These are phyloP conservation scores for Saksenaea vasiformis DNA, from an alignment of 371 early-diverging fungal species.

Conservation along the genomic window DNA sequence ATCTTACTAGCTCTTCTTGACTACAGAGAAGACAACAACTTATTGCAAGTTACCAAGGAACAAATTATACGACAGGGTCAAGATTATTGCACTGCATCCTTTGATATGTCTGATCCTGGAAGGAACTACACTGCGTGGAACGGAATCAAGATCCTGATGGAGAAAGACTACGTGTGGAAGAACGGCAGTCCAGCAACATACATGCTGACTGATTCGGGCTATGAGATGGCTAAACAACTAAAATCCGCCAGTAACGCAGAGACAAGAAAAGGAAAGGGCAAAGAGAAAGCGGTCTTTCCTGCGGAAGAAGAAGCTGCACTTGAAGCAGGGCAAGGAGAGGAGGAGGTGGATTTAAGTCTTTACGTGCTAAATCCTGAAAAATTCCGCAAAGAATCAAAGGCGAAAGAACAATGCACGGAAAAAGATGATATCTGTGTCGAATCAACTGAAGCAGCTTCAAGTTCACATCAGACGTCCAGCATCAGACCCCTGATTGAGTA, in stretches of 20 bases:
- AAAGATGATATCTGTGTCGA: background rate
- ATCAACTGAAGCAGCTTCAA: background rate
- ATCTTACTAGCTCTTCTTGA: slow-evolving; percentile 77
- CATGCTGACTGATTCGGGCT: slow-evolving; percentile 76
- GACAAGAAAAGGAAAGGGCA: background rate
- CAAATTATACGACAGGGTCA: slow-evolving; percentile 68
- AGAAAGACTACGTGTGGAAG: slow-evolving; percentile 70
- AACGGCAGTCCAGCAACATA: slow-evolving; percentile 65
- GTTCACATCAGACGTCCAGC: background rate
- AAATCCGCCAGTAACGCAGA: slow-evolving; percentile 15
- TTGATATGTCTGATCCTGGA: slow-evolving; percentile 59
- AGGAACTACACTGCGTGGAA: slow-evolving; percentile 77
- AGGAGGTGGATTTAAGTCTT: slow-evolving; percentile 19
- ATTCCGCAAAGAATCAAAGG: background rate
- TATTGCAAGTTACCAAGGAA: slow-evolving; percentile 40
- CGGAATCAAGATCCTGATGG: slow-evolving; percentile 70
- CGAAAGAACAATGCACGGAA: background rate
- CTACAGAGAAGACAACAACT: slow-evolving; percentile 23
- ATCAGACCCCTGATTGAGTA: background rate
- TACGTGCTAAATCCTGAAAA: slow-evolving; percentile 15
- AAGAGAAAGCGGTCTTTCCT: background rate
- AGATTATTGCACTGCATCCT: slow-evolving; percentile 64
- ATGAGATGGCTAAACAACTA: slow-evolving; percentile 57
- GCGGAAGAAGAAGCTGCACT: background rate
- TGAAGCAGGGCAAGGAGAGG: too few relatives aligned